Percentiles rank a stretch among this genome's conserved stretches.
Conservation (phyloP, 2,329 filamentous ascomycete genomes). For the Venturia carpophila region DNA sequence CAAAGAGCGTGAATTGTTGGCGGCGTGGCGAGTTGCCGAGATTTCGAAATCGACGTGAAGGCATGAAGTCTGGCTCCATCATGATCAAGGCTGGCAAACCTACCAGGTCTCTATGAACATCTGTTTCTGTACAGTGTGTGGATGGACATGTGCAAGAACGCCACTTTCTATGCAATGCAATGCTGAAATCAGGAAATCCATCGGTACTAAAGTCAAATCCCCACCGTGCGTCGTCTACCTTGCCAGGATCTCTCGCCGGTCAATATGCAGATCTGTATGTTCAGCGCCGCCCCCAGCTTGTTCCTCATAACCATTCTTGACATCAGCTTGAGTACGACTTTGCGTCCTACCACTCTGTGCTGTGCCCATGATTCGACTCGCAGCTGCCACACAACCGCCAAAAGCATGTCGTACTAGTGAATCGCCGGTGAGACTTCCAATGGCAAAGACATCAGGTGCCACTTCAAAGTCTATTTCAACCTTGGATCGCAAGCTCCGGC, state of each 20-base stretch:
- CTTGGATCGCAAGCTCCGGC: constrained; percentile 46
- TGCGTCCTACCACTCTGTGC: neutral
- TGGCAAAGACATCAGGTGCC: constrained; percentile 46
- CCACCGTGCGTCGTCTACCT: neutral
- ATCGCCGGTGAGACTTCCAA: constrained; percentile 53
- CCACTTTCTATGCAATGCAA: neutral
- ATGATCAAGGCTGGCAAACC: too few relatives aligned
- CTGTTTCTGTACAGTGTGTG: neutral
- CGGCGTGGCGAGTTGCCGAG: too few relatives aligned
- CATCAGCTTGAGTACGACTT: neutral
- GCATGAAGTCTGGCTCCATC: too few relatives aligned
- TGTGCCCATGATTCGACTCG: constrained; percentile 41
- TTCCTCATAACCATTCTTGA: neutral
- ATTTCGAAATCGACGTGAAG: too few relatives aligned
- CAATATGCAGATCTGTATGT: constrained; percentile 19
- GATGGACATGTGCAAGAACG: neutral
- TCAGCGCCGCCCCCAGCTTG: constrained; percentile 13
- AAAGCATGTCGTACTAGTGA: constrained; percentile 53
- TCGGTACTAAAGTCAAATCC: neutral
- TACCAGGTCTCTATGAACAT: too few relatives aligned
- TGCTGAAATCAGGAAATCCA: neutral
- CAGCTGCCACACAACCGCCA: constrained; percentile 50
- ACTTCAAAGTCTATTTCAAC: constrained; percentile 46
- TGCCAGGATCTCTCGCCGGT: constrained; percentile 4
- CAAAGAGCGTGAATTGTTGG: too few relatives aligned